Evolutionary conservation across 768 basidiomycete genomes (phyloP).

Genomic region (Russula sp.): DNA sequence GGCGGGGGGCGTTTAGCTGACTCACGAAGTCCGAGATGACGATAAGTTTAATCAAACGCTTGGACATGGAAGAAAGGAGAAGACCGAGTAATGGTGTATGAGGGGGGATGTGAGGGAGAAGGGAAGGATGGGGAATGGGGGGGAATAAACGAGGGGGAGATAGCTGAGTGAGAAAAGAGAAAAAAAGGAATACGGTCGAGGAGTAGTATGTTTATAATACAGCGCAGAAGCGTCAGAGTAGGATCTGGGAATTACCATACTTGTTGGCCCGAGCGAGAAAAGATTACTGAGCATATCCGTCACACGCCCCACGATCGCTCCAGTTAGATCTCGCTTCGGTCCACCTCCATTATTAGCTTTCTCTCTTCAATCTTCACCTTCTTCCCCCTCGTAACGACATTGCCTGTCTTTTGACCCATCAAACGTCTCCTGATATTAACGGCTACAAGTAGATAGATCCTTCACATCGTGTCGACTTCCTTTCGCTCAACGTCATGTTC

Average conservation of each 20-base stretch:
- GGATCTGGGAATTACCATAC: constrained; percentile 21
- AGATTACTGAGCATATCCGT: constrained; percentile 22
- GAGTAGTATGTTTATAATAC: constrained; percentile 23
- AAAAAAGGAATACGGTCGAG: constrained; percentile 1
- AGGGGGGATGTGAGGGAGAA: neutral
- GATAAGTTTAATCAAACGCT: constrained; percentile 22
- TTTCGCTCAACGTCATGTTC: neutral
- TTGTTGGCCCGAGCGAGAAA: constrained; percentile 9
- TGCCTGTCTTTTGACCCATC: neutral
- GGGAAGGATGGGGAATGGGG: neutral
- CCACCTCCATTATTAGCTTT: neutral
- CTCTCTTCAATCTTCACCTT: neutral
- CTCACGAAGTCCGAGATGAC: constrained; percentile 34
- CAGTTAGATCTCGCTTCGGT: constrained; percentile 12
- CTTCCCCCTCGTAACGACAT: no score
- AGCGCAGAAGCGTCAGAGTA: neutral
- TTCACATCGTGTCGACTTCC: neutral
- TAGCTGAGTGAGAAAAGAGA: constrained; percentile 14
- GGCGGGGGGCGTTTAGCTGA: constrained; percentile 9
- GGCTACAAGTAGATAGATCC: no score
- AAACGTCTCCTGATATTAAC: neutral
- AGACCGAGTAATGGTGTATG: neutral
- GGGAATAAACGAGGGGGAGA: constrained; percentile 2
- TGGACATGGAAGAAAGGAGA: constrained; percentile 11
- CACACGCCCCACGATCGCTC: constrained; percentile 20